phyloP scores from a whole-genome alignment of 495 filamentous ascomycete species.

The Aspergillus affinis region DNA sequence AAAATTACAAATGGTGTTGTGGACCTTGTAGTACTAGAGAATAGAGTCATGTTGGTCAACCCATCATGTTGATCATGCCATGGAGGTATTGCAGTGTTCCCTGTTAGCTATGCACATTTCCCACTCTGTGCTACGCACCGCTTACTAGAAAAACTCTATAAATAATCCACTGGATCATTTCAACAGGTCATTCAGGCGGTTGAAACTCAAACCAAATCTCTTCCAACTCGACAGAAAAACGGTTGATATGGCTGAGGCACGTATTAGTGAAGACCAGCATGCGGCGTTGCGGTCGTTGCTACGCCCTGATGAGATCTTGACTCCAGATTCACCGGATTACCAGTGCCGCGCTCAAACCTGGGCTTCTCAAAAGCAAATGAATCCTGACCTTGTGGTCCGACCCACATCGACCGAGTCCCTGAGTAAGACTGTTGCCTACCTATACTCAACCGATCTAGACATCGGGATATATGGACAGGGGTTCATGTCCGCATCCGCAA shows the following conservation, averaged over 20 bases:
- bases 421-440: slow-evolving; percentile 5
- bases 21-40: too few species aligned
- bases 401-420: slow-evolving; percentile 10
- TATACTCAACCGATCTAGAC: slow-evolving; percentile 13
- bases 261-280: background rate
- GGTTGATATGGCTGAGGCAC: background rate
- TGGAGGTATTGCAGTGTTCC: too few species aligned
- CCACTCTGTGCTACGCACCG: too few species aligned
- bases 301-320: slow-evolving; percentile 12
- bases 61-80: too few species aligned
- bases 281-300: slow-evolving; percentile 3
- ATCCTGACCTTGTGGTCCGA: slow-evolving; percentile 10
- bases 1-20: too few species aligned
- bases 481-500: slow-evolving; percentile 12
- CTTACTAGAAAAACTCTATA: too few species aligned
- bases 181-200: background rate
- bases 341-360: slow-evolving; percentile 3
- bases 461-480: slow-evolving; percentile 15
- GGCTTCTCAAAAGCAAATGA: slow-evolving; percentile 15
- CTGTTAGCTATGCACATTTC: too few species aligned
- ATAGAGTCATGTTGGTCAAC: too few species aligned
- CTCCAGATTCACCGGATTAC: slow-evolving; percentile 12
- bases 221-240: background rate
- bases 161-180: too few species aligned
- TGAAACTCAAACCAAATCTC: background rate